These are phyloP conservation scores for Volvox carteri DNA, from an alignment of 163 green algal species.

Conservation along the genomic window DNA sequence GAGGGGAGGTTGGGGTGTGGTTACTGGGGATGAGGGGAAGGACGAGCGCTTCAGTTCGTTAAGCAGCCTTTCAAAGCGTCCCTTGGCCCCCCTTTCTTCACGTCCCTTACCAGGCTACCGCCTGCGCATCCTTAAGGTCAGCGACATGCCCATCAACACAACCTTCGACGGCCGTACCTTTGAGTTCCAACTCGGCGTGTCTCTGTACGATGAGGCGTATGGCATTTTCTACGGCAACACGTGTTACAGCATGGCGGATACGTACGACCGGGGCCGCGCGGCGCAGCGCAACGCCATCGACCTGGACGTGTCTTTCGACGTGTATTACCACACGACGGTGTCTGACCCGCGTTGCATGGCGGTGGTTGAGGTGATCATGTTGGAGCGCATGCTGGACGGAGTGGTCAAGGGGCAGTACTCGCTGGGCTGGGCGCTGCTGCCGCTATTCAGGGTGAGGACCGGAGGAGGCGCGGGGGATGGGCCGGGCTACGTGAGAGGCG, in stretches of 20 bases:
- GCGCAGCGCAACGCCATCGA: slow-evolving; percentile 61
- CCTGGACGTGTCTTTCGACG: slow-evolving; percentile 73
- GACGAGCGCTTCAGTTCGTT: too few species aligned
- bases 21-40: too few species aligned
- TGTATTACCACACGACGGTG: slow-evolving; percentile 73
- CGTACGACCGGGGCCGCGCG: slow-evolving; percentile 46
- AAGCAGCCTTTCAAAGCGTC: too few species aligned
- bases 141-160: slow-evolving; percentile 67
- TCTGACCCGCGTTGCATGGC: slow-evolving; percentile 71
- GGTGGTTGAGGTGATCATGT: slow-evolving; percentile 76
- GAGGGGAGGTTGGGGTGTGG: too few species aligned
- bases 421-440: slow-evolving; percentile 74
- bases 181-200: slow-evolving; percentile 75
- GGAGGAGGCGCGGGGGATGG: too few species aligned
- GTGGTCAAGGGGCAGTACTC: slow-evolving; percentile 70
- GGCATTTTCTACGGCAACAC: slow-evolving; percentile 78
- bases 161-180: slow-evolving; percentile 66
- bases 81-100: too few species aligned
- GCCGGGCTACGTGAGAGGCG: too few species aligned
- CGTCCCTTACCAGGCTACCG: slow-evolving; percentile 63
- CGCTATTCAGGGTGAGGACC: slow-evolving; percentile 65
- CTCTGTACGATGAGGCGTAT: slow-evolving; percentile 70
- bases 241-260: slow-evolving; percentile 53
- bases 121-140: slow-evolving; percentile 62
- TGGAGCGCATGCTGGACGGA: slow-evolving; percentile 69